Base-by-base conservation (phyloP, 2,329 filamentous ascomycete genomes). In the Fonsecaea monophora region DNA sequence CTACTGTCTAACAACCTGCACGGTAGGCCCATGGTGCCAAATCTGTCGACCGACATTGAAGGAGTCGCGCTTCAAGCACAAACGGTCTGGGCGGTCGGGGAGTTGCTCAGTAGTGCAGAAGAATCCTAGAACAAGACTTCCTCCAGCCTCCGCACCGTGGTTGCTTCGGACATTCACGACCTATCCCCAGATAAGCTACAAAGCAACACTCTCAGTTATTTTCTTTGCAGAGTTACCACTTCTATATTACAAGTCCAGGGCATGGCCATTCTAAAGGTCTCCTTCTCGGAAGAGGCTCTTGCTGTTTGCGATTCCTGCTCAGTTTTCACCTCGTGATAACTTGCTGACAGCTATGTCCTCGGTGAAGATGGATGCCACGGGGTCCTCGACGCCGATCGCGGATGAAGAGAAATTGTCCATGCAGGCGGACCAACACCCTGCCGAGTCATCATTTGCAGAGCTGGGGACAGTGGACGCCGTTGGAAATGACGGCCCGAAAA, bases 151-250 rank as follows among this genome's bases (percentile, higher is more conserved):
- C 35, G 1, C 15, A 25, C 57, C 42, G 57, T 25, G 13, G 21
- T 53, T 60, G 57, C 57, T 37, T 60, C 57, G 57, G 57, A 60
- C 40, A 60, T 60, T 60, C 57, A 60, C 57, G 57, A 60, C 32
- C 57, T 60, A 60, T 53, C 21, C 57, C 57, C 40, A 60, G 57
- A 60, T 60, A 60, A 60, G 57, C 57, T 42, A 60, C 40, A 37
- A 60, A 60, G 37, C 57, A n/a, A 60, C 42, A 48, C 40, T 21
- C 12, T 53, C 45, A 8, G 30, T 30, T 30, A 37, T 55, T 34
- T 55, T 37, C 32, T 55, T 21, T 7, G 32, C 53, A 12, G 6
- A 55, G 53, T 12, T 55, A 37, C 53, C 35, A 35, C 4, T 10
- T 55, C 53, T 55, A 37, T 55, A 55, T 55, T 55, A 50, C 45